Base-by-base conservation (phyloP, 768 basidiomycete genomes). In the Psilocybe cubensis region DNA sequence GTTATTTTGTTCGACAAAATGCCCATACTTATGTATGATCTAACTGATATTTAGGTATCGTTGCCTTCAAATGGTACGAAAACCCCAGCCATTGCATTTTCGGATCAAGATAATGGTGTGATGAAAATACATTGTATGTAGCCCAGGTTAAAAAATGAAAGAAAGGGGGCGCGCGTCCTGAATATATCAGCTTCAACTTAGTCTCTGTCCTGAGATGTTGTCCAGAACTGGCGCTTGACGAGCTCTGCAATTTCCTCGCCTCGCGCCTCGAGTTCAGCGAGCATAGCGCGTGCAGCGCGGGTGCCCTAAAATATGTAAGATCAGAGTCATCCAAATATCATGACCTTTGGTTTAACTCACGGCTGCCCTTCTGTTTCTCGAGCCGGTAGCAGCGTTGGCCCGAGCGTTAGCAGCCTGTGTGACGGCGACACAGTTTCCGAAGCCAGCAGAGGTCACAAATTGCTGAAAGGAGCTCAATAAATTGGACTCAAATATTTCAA, bases 361-460 rank as follows among this genome's bases (percentile, higher is more conserved):
- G 52, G 49, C 59, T 49, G 45, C 61, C 23, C 50, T 38, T 46
- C 48, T 60, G 5, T 40, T 51, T 51, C 57, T 59, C n/a, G 55
- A 44, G 29, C 53, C 45, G 40, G 56, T 59, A 52, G 42, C 54
- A 24, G 57, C 62, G 7, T 41, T 54, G 4, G 31, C 64, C 12
- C 38, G 50, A 42, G 63, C 43, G 40, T 54, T 49, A 27, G 62
- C 52, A 7, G 65, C 67, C 57, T 76, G 75, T 50, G 79, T 74
- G 9, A 84, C 79, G 28, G 76, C 81, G 10, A 79, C 76, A 56
- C 83, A 85, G 66, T 82, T 84, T 52, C 83, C 83, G 66, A 83
- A 84, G 25, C 80, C 79, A 21, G 74, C 76, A 18, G 78, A 67
- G 18, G 81, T 80, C 41, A 69, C 75, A 62, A 85, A 80, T 25